These are phyloP conservation scores for Mixia osmundae DNA, from an alignment of 1,284 basidiomycete species.

Conservation along the genomic window DNA sequence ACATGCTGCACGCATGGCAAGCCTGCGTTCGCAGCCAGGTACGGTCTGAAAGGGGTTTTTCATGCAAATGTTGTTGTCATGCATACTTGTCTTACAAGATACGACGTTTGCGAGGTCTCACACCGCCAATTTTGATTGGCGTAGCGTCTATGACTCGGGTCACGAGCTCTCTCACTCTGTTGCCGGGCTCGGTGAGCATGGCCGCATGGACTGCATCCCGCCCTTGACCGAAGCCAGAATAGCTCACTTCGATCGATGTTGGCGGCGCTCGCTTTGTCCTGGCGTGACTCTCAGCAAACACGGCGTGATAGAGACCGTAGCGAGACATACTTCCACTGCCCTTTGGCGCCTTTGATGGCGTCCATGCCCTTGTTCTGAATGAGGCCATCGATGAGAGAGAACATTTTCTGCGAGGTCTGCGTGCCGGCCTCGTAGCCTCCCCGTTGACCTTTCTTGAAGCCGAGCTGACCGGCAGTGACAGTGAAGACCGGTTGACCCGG, in stretches of 20 bases:
- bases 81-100: too few relatives aligned
- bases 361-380: not conserved
- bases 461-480: constrained; percentile 17
- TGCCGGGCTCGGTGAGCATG: constrained; percentile 20
- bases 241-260: constrained; percentile 20
- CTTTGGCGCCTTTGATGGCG: not conserved
- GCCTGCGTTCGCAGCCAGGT: too few relatives aligned
- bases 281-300: too few relatives aligned
- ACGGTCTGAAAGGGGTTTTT: too few relatives aligned
- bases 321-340: constrained; percentile 1
- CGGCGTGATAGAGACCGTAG: too few relatives aligned
- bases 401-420: constrained; percentile 21
- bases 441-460: constrained; percentile 23
- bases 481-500: constrained; percentile 10
- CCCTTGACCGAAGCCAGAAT: constrained; percentile 25
- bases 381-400: constrained; percentile 19
- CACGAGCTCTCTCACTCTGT: constrained; percentile 17
- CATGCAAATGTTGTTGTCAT: too few relatives aligned
- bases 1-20: too few relatives aligned
- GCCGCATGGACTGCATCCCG: constrained; percentile 24
- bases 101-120: constrained; percentile 23
- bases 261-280: too few relatives aligned
- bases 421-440: constrained; percentile 25
- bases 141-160: constrained; percentile 23
- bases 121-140: constrained; percentile 24